A percentile compares a stretch with the other conserved stretches of the same genome.
Conservation (phyloP, 1,139 yeast species). For the Blastobotrys apis region DNA sequence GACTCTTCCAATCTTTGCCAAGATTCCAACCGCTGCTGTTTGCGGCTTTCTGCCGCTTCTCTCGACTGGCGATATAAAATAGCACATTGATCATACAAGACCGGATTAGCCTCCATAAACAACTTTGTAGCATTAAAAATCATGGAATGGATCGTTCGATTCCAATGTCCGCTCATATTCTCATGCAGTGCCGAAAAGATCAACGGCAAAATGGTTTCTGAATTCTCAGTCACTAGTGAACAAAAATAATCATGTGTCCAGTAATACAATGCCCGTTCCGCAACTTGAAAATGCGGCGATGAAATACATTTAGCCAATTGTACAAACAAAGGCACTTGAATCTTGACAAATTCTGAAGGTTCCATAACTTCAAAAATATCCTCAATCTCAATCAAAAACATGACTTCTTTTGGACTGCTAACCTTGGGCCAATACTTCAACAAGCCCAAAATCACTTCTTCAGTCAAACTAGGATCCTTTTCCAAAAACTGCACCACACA, state of each 20-base stretch:
- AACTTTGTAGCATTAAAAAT: slow-evolving; percentile 88
- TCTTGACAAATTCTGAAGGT: slow-evolving; percentile 84
- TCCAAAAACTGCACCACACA: slow-evolving; percentile 96
- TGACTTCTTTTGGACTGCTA: slow-evolving; percentile 90
- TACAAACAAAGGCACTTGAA: slow-evolving; percentile 89
- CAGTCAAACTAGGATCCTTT: slow-evolving; percentile 86
- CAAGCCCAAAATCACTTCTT: slow-evolving; percentile 90
- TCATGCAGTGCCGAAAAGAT: slow-evolving; percentile 88
- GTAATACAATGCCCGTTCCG: slow-evolving; percentile 88
- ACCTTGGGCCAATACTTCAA: slow-evolving; percentile 96
- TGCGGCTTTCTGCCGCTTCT: slow-evolving; percentile 61
- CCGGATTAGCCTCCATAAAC: slow-evolving; percentile 91
- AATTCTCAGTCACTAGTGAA: slow-evolving; percentile 80
- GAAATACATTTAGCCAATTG: slow-evolving; percentile 92
- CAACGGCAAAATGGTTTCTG: slow-evolving; percentile 89
- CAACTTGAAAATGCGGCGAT: slow-evolving; percentile 94
- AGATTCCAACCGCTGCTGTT: slow-evolving; percentile 56
- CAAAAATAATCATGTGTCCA: slow-evolving; percentile 96
- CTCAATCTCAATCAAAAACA: slow-evolving; percentile 93
- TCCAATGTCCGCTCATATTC: slow-evolving; percentile 67
- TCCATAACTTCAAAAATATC: slow-evolving; percentile 96
- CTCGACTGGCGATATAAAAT: slow-evolving; percentile 73
- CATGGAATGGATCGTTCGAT: slow-evolving; percentile 84
- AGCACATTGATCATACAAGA: slow-evolving; percentile 87
- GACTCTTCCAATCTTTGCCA: slow-evolving; percentile 72